A percentile compares a stretch with the other conserved stretches of the same genome.
Conservation (phyloP, 2,329 filamentous ascomycete genomes). For the Penicillium sp. region DNA sequence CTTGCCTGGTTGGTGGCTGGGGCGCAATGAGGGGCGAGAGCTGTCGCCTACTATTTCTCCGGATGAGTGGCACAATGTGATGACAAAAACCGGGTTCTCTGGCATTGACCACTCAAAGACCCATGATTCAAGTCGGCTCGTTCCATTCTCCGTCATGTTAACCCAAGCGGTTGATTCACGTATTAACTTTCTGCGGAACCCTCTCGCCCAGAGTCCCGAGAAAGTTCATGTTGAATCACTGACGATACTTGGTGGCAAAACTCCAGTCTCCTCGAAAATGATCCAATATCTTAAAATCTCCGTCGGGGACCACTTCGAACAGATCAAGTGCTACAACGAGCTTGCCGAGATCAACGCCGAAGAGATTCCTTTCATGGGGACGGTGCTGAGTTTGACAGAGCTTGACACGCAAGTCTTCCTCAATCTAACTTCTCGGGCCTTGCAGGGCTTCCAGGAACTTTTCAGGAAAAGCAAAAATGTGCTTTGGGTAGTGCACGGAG, state of each 20-base stretch:
- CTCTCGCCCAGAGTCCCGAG: conserved; percentile 12
- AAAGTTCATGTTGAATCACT: conserved; percentile 7
- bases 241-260: conserved; percentile 16
- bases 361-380: conserved; percentile 17
- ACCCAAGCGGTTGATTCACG: conserved; percentile 31
- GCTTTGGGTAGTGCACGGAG: conserved; percentile 21
- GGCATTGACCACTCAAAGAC: conserved; percentile 18
- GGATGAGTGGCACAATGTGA: conserved; percentile 28
- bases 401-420: conserved; percentile 25
- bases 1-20: conserved; percentile 36
- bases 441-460: conserved; percentile 21
- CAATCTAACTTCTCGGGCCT: conserved; percentile 14
- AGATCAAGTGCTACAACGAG: conserved; percentile 3
- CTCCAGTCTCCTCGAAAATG: conserved; percentile 4
- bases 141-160: conserved; percentile 23
- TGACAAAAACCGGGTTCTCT: conserved; percentile 31
- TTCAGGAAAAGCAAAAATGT: conserved; percentile 18
- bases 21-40: conserved; percentile 19
- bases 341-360: conserved; percentile 7
- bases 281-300: conserved; percentile 4
- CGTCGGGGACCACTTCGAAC: conserved; percentile 8
- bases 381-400: conserved; percentile 16
- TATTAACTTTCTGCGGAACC: conserved; percentile 22
- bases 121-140: background rate
- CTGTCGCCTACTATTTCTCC: conserved; percentile 23